Percentiles rank a stretch among this genome's conserved stretches.
phyloP scores from a whole-genome alignment of 2,329 filamentous ascomycete genomes.

The Cercospora sojina region DNA sequence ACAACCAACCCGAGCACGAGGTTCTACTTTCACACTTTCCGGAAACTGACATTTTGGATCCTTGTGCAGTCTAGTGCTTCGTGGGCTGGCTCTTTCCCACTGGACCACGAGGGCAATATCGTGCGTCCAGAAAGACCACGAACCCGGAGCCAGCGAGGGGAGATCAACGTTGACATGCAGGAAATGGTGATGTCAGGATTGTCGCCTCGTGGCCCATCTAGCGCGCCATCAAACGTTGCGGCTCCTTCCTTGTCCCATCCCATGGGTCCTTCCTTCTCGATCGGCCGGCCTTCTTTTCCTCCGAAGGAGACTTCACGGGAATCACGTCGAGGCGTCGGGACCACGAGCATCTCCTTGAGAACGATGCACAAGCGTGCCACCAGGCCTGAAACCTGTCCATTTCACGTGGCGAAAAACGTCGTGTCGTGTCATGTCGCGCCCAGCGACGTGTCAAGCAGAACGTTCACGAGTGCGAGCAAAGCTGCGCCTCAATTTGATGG shows the following conservation, averaged over 20 bases:
- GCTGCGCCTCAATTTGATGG: background rate
- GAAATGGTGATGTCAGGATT: conserved; percentile 2
- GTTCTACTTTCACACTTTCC: background rate
- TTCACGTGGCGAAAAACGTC: background rate
- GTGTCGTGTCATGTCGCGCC: background rate
- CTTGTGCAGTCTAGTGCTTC: background rate
- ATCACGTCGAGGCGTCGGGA: background rate
- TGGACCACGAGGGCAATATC: background rate
- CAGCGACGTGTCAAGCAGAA: background rate
- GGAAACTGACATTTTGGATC: background rate
- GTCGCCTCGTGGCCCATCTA: conserved; percentile 1
- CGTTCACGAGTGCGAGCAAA: background rate
- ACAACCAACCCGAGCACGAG: background rate
- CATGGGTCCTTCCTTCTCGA: background rate
- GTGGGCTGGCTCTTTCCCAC: background rate
- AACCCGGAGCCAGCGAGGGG: background rate
- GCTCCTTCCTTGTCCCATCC: background rate
- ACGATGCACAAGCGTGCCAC: background rate
- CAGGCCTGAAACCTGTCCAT: background rate
- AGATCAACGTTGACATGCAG: background rate
- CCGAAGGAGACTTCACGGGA: background rate
- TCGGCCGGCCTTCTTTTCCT: conserved; percentile 1
- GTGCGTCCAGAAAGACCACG: background rate
- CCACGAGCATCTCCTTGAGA: conserved; percentile 1
- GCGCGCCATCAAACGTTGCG: background rate